phyloP scores from a whole-genome alignment of 2,329 filamentous ascomycete genomes.

The Aspergillus unguis region DNA sequence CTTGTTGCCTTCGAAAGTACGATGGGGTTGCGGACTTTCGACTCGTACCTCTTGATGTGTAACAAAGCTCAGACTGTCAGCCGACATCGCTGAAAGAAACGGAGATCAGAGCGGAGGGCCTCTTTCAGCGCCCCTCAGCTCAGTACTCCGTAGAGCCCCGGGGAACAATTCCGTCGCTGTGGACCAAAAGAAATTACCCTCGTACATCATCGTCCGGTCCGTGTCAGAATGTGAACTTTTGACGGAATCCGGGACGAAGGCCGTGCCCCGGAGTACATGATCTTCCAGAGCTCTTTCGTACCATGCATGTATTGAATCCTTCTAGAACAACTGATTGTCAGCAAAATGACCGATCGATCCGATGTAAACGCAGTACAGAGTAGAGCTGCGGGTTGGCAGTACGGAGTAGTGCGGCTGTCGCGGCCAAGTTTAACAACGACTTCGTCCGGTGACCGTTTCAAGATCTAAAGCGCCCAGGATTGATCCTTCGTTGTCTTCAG shows the following conservation, averaged over 20 bases:
- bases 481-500: too few species aligned
- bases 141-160: neutral
- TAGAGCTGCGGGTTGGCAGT: too few species aligned
- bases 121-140: neutral
- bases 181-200: neutral
- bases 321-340: conserved; percentile 2
- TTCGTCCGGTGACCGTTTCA: neutral
- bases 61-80: neutral
- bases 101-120: too few species aligned
- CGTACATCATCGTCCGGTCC: neutral
- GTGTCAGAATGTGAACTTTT: neutral
- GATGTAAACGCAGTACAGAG: too few species aligned
- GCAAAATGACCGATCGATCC: neutral
- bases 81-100: neutral
- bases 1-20: neutral
- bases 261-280: neutral
- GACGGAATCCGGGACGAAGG: neutral
- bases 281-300: neutral
- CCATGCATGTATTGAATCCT: conserved; percentile 4
- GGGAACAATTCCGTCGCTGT: neutral
- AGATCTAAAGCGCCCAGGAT: neutral
- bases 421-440: neutral
- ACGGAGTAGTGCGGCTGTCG: conserved; percentile 4
- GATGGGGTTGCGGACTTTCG: neutral
- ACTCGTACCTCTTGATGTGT: neutral